These are phyloP conservation scores for Leishmania amazonensis DNA, from an alignment of 208 protist genomes.

Conservation along the genomic window DNA sequence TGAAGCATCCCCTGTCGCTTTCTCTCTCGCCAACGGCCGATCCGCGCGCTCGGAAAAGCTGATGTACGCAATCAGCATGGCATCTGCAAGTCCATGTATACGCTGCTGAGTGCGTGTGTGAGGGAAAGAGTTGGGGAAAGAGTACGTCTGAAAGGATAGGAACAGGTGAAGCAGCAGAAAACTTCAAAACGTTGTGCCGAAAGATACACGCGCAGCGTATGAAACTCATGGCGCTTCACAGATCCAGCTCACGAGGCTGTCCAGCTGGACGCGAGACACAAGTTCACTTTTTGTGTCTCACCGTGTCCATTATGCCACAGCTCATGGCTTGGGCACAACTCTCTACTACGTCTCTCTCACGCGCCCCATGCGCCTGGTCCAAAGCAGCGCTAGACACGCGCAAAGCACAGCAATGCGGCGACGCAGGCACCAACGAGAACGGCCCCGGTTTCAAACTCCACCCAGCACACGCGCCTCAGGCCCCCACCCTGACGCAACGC, in stretches of 20 bases:
- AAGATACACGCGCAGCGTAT: neutral
- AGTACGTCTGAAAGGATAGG: neutral
- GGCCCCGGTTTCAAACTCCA: neutral
- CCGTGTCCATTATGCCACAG: neutral
- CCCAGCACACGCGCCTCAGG: neutral
- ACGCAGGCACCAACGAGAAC: neutral
- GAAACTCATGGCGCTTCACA: neutral
- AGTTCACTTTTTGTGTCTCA: neutral
- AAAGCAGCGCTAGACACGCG: neutral
- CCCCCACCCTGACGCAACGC: neutral
- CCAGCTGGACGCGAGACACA: neutral
- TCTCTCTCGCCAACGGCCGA: neutral
- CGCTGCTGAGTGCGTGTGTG: neutral
- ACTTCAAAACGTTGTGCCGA: neutral
- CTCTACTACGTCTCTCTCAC: too few species aligned
- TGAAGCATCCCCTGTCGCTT: neutral
- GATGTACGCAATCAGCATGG: neutral
- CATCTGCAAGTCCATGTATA: neutral
- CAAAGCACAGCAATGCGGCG: neutral
- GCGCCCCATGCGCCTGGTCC: neutral
- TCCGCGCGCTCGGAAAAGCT: neutral
- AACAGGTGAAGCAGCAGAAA: neutral
- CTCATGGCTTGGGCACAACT: too few species aligned
- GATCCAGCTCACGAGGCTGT: neutral
- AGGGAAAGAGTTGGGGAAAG: too few species aligned